Percentiles rank a stretch among this genome's conserved stretches.
Evolutionary conservation across 345 rosid genomes (phyloP).

Genomic region (Lumnitzera littorea): DNA sequence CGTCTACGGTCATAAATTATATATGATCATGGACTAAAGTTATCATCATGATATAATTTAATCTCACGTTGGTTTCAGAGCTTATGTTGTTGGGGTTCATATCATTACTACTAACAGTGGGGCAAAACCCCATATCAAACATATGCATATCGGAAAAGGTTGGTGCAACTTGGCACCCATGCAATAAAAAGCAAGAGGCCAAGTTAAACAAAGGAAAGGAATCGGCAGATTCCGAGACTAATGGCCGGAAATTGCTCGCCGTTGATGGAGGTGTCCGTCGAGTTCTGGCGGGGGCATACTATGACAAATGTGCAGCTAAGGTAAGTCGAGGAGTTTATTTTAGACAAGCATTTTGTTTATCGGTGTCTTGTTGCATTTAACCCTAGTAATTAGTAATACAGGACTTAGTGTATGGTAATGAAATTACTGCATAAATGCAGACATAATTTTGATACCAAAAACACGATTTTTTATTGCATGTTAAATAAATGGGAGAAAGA

Average conservation of each 20-base stretch:
- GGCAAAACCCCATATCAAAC: slow-evolving; percentile 33
- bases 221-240: neutral
- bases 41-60: too few relatives aligned
- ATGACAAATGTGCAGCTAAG: slow-evolving; percentile 41
- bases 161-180: slow-evolving; percentile 70
- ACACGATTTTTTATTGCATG: too few relatives aligned
- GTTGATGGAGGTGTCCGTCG: slow-evolving; percentile 29
- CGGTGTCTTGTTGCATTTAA: too few relatives aligned
- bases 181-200: slow-evolving; percentile 12
- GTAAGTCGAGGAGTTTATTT: slow-evolving; percentile 10
- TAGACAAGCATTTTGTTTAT: too few relatives aligned
- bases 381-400: neutral
- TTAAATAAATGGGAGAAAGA: too few relatives aligned
- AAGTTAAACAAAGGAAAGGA: neutral
- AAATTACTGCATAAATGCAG: too few relatives aligned
- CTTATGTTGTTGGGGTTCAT: slow-evolving; percentile 86
- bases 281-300: slow-evolving; percentile 26
- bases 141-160: slow-evolving; percentile 52
- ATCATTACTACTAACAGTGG: slow-evolving; percentile 69
- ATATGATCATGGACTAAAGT: too few relatives aligned
- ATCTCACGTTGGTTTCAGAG: slow-evolving; percentile 33
- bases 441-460: too few relatives aligned
- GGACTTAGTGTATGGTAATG: neutral
- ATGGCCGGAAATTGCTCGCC: slow-evolving; percentile 40
- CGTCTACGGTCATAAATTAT: too few relatives aligned